Evolutionary conservation across 495 filamentous ascomycete genomes (phyloP), one percentile per base, ranked within the genome.

Genomic region (Lentithecium fluviatile): DNA sequence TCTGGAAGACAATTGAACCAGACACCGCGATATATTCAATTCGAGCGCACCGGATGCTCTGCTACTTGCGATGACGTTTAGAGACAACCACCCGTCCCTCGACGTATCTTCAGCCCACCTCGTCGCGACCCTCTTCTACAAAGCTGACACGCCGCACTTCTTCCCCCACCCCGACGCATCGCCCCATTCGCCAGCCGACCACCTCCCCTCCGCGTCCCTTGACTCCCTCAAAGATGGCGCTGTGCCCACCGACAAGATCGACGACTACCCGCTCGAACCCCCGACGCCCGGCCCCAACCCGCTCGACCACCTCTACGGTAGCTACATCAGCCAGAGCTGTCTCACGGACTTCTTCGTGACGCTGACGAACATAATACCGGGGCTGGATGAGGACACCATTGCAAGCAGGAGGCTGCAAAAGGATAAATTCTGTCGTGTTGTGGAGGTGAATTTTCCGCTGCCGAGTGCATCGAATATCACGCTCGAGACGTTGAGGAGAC

Each of bases 291-390:
- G 77, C 66, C 75, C 85, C 72, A 85, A 88, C 65, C 82, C 84
- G 23, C 78, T 90, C 48, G 87, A 90, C 55, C 65, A 68, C 53
- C 60, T 91, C 42, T 91, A 90, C 70, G 89, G 88, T 10, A 82
- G 83, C 2, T 86, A 86, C 64, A 81, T 93, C 58, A 89, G 88
- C 29, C 88, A 89, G 65, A 76, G 90, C 67, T 90, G 88, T 74
- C 79, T 95, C 69, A 89, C 89, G 24, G 87, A 89, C 59, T 93
- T 93, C 75, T 83, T 91, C 38, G 83, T 88, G 62, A 84, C 73
- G 68, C 82, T 73, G 0, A 75, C 69, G 15, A 78, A 74, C 75
- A 80, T 47, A 76, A 82, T 76, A 66, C 79, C 75, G 72, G 82
- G 62, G 77, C 82, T 60, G 82, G 80, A 46, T 84, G 85, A 37